A percentile compares a stretch with the other conserved stretches of the same genome.
These are phyloP conservation scores for Salix arbutifolia DNA, from an alignment of 345 rosid species.

Conservation along the genomic window DNA sequence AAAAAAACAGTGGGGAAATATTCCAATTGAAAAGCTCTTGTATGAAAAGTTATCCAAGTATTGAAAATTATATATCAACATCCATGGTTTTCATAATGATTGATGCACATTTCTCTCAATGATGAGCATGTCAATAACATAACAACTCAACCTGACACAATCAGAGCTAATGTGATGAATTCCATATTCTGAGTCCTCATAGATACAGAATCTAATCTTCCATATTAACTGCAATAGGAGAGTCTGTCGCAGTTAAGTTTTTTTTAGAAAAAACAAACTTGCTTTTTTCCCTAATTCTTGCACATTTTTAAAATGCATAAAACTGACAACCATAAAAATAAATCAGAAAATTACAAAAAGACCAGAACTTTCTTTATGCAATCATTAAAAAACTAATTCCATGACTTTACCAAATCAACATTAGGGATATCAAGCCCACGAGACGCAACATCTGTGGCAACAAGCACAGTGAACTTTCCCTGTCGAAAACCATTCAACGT, in stretches of 20 bases:
- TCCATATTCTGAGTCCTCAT: neutral
- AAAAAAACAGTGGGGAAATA: neutral
- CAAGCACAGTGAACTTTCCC: constrained; percentile 95
- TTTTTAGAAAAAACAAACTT: neutral
- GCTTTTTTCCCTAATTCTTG: neutral
- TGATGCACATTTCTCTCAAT: neutral
- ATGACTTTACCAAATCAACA: constrained; percentile 60
- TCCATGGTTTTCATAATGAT: neutral
- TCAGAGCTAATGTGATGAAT: neutral
- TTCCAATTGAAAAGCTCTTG: neutral
- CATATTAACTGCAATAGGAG: neutral
- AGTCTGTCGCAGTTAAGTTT: too few relatives aligned
- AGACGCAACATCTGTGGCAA: constrained; percentile 63
- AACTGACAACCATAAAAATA: too few relatives aligned
- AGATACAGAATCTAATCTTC: neutral
- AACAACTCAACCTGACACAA: neutral
- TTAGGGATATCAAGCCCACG: constrained; percentile 34
- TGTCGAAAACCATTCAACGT: constrained; percentile 86
- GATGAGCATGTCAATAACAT: neutral
- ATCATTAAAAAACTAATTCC: neutral
- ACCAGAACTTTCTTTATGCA: too few relatives aligned
- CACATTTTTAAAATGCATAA: neutral
- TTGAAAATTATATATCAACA: neutral
- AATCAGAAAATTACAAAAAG: too few relatives aligned
- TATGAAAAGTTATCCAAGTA: neutral